Evolutionary conservation across 306 rosid genomes (phyloP).

Genomic region (Trifolium repens): DNA sequence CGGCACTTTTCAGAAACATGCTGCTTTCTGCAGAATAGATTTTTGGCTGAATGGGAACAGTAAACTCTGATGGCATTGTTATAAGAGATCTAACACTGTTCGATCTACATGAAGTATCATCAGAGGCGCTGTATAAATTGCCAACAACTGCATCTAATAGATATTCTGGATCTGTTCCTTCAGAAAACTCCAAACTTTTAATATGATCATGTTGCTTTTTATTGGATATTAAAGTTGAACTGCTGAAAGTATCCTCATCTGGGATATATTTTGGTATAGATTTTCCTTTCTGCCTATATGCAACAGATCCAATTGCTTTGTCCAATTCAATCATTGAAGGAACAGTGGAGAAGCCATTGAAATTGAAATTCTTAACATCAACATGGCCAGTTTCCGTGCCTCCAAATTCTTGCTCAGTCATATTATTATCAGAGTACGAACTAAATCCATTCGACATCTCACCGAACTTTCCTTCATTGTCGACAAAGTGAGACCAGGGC

Average conservation of each 20-base stretch:
- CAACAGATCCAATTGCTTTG: conserved; percentile 60
- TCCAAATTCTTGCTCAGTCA: conserved; percentile 45
- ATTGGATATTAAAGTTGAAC: conserved; percentile 45
- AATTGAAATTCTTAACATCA: conserved; percentile 26
- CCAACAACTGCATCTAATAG: conserved; percentile 54
- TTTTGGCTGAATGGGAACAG: conserved; percentile 47
- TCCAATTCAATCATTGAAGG: conserved; percentile 64
- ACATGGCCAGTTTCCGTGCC: conserved; percentile 36
- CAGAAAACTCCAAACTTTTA: conserved; percentile 40
- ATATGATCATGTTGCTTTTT: conserved; percentile 41
- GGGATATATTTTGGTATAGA: conserved; percentile 39
- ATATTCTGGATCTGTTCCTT: conserved; percentile 46
- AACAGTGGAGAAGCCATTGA: conserved; percentile 47
- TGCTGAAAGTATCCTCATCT: conserved; percentile 46
- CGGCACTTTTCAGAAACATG: conserved; percentile 32
- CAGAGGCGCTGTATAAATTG: conserved; percentile 46
- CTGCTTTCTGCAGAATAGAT: conserved; percentile 50
- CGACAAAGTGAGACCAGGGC: conserved; percentile 45
- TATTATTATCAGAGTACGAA: conserved; percentile 42
- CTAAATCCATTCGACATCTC: conserved; percentile 42
- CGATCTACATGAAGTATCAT: conserved; percentile 54
- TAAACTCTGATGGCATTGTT: conserved; percentile 38
- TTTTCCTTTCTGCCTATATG: conserved; percentile 43
- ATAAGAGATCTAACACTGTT: conserved; percentile 42
- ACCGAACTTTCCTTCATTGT: conserved; percentile 48